Evolutionary conservation across 139 green algal genomes (phyloP).

Genomic region (Closterium sp.): DNA sequence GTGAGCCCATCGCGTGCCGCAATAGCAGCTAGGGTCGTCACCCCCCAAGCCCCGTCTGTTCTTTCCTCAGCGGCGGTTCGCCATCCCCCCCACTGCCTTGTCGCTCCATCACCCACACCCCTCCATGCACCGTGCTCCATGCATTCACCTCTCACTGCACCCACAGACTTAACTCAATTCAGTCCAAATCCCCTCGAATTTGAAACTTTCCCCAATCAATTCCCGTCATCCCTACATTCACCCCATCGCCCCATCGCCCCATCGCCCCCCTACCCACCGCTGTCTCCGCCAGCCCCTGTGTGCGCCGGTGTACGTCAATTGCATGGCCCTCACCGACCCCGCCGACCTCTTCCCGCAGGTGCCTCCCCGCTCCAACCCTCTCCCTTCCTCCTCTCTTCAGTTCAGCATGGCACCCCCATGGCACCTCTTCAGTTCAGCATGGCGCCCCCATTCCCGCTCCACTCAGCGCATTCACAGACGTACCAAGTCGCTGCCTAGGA

Average conservation of each 20-base stretch:
- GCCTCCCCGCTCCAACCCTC: not conserved
- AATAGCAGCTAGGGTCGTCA: not conserved
- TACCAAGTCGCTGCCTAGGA: no score
- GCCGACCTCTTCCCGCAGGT: constrained; percentile 29
- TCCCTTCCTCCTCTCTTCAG: no score
- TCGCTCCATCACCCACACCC: not conserved
- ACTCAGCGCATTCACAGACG: no score
- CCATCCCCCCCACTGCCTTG: not conserved
- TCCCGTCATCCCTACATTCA: not conserved
- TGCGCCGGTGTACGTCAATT: constrained; percentile 42
- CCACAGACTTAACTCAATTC: not conserved
- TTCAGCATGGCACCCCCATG: no score
- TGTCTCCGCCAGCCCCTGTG: not conserved
- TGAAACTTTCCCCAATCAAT: no score
- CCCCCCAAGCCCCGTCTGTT: not conserved
- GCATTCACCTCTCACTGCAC: not conserved
- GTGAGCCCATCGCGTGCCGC: not conserved
- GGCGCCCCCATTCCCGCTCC: no score
- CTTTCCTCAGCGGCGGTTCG: not conserved
- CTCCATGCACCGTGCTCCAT: not conserved
- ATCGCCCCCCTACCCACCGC: not conserved
- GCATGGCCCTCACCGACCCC: constrained; percentile 46
- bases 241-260: not conserved
- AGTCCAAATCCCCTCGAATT: no score
- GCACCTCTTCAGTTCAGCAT: no score